Evolutionary conservation across 2,329 filamentous ascomycete species (phyloP).

Genomic region (Fusarium heterosporum): DNA sequence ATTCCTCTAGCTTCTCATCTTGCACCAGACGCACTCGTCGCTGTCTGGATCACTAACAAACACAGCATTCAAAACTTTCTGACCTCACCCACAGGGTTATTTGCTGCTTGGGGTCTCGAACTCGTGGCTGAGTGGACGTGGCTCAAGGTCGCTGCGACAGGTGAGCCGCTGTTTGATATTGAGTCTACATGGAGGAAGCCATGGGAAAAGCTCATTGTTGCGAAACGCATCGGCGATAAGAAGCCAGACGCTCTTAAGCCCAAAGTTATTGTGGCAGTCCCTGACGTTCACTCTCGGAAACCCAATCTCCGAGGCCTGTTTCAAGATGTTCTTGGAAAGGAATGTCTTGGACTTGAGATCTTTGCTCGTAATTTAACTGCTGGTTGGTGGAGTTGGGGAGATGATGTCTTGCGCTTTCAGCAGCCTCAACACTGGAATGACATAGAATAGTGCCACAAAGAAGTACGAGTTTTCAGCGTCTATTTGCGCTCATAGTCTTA

Average conservation of each 20-base stretch:
- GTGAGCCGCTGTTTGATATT: slow-evolving; percentile 72
- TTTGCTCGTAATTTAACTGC: slow-evolving; percentile 80
- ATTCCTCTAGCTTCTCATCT: slow-evolving; percentile 70
- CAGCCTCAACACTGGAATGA: slow-evolving; percentile 62
- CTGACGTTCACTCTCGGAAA: slow-evolving; percentile 83
- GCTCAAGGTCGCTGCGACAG: slow-evolving; percentile 76
- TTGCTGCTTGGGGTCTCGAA: slow-evolving; percentile 74
- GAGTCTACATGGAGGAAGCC: slow-evolving; percentile 76
- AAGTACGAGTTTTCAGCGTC: slow-evolving; percentile 39
- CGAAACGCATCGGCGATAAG: slow-evolving; percentile 54
- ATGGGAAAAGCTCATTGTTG: slow-evolving; percentile 79
- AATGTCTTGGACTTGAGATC: slow-evolving; percentile 75
- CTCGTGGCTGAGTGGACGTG: slow-evolving; percentile 79
- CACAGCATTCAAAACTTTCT: slow-evolving; percentile 67
- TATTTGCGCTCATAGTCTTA: slow-evolving; percentile 41
- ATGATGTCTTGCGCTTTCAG: slow-evolving; percentile 79
- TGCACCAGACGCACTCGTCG: slow-evolving; percentile 68
- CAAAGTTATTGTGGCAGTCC: slow-evolving; percentile 75
- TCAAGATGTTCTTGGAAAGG: slow-evolving; percentile 61
- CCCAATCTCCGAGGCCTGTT: slow-evolving; percentile 75
- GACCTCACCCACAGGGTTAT: slow-evolving; percentile 64
- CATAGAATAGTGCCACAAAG: slow-evolving; percentile 24
- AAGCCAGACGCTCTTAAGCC: slow-evolving; percentile 45
- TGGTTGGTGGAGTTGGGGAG: slow-evolving; percentile 84
- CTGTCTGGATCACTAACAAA: slow-evolving; percentile 84